phyloP scores from a whole-genome alignment of 2,329 filamentous ascomycete species.

The Ilyonectria destructans region DNA sequence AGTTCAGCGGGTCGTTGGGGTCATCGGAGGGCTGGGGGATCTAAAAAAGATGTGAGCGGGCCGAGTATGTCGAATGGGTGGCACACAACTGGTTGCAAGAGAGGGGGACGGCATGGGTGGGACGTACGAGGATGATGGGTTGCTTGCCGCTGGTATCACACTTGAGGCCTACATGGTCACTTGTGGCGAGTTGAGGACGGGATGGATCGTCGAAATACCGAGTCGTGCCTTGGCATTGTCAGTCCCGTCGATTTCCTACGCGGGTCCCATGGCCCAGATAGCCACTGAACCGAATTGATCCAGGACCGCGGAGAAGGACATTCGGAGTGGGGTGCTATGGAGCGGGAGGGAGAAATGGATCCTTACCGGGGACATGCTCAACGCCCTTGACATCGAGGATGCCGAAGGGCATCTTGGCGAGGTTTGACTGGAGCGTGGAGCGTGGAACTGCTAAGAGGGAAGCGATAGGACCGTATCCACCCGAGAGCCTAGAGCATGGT shows the following conservation, averaged over 20 bases:
- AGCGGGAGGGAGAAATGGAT: conserved; percentile 12
- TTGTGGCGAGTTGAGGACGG: conserved; percentile 61
- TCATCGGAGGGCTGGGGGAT: conserved; percentile 91
- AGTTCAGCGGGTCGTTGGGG: conserved; percentile 89
- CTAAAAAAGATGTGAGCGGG: conserved; percentile 49
- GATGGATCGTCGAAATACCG: conserved; percentile 76
- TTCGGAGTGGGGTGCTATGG: conserved; percentile 12
- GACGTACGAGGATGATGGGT: conserved; percentile 81
- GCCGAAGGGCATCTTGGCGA: conserved; percentile 68
- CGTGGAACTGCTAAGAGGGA: conserved; percentile 32
- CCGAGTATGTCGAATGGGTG: neutral
- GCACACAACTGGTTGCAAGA: conserved; percentile 7
- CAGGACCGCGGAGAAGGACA: conserved; percentile 16
- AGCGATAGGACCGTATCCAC: conserved; percentile 31
- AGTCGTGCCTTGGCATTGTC: conserved; percentile 67
- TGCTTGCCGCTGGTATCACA: conserved; percentile 78
- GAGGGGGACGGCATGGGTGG: neutral
- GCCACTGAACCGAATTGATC: conserved; percentile 13
- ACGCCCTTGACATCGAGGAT: conserved; percentile 79
- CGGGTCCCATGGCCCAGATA: neutral
- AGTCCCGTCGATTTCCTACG: conserved; percentile 23
- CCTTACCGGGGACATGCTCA: conserved; percentile 82
- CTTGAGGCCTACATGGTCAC: conserved; percentile 72
- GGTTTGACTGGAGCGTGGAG: conserved; percentile 1
- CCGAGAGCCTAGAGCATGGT: conserved; percentile 23